phyloP scores from a whole-genome alignment of 2,329 filamentous ascomycete genomes.

The Aspergillus puulaauensis region DNA sequence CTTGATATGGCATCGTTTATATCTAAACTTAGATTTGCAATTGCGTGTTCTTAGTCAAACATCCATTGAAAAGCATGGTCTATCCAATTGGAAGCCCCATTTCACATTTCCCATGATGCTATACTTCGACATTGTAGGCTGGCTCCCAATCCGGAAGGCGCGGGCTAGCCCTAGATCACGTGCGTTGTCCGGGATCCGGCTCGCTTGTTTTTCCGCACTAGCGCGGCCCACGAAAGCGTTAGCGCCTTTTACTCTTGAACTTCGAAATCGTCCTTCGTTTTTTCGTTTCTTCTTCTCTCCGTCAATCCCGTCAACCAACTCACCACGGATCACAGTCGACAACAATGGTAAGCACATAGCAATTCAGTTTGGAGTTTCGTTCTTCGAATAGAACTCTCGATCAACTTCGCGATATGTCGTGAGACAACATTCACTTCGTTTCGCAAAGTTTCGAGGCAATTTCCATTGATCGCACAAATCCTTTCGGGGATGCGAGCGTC shows the following conservation, averaged over 20 bases:
- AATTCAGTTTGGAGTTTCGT: conserved; percentile 33
- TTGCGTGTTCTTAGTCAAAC: not conserved
- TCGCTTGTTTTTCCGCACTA: conserved; percentile 24
- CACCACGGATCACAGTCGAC: conserved; percentile 52
- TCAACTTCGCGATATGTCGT: conserved; percentile 42
- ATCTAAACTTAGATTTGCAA: not conserved
- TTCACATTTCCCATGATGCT: not conserved
- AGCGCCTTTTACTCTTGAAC: conserved; percentile 22
- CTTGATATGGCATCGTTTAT: not conserved
- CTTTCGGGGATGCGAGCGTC: conserved; percentile 31
- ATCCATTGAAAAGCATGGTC: not conserved
- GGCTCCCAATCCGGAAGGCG: not conserved
- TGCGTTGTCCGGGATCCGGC: conserved; percentile 7
- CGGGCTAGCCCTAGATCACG: conserved; percentile 22
- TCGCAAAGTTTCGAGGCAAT: conserved; percentile 29
- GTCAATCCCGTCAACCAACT: conserved; percentile 49
- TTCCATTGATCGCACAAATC: conserved; percentile 38
- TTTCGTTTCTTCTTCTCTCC: conserved; percentile 30
- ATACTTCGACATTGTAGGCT: not conserved
- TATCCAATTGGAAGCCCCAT: not conserved
- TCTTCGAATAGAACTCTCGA: conserved; percentile 34
- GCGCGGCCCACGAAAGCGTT: conserved; percentile 35
- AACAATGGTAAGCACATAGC: conserved; percentile 63
- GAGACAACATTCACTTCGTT: conserved; percentile 26
- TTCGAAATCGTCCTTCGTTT: conserved; percentile 13